Conservation (phyloP, 495 filamentous ascomycete species). For the Amniculicola lignicola region DNA sequence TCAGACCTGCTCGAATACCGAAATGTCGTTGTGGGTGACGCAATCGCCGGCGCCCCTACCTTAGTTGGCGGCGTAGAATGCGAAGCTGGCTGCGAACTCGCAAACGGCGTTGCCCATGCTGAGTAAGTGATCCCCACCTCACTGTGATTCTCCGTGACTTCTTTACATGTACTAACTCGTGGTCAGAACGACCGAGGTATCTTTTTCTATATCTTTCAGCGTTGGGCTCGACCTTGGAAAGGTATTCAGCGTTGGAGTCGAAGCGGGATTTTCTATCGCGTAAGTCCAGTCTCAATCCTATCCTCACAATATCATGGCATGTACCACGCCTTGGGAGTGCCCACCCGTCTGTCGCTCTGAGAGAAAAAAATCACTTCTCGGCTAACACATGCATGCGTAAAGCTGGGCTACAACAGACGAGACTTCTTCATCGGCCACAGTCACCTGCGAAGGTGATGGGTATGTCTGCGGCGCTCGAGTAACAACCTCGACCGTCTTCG, state of each 20-base stretch:
- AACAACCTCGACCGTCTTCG: background rate
- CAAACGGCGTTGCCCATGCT: conserved; percentile 1
- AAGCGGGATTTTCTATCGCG: background rate
- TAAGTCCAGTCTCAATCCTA: background rate
- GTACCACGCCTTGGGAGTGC: background rate
- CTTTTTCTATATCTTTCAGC: background rate
- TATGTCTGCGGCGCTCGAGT: conserved; percentile 2
- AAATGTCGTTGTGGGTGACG: background rate
- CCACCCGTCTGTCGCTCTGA: background rate
- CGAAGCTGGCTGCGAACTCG: background rate
- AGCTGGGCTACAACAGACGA: conserved; percentile 7
- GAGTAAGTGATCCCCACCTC: background rate
- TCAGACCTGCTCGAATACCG: conserved; percentile 5
- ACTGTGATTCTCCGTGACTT: background rate
- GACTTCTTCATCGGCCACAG: background rate
- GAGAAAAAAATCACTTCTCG: background rate
- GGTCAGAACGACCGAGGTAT: background rate
- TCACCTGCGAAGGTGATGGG: background rate
- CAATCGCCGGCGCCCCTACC: background rate
- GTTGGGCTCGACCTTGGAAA: background rate
- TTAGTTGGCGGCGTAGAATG: background rate
- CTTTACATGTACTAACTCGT: too few species aligned
- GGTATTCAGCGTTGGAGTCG: background rate
- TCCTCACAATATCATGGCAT: background rate
- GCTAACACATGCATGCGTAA: background rate